Conservation (phyloP, 345 rosid species). For the Psidium guajava region DNA sequence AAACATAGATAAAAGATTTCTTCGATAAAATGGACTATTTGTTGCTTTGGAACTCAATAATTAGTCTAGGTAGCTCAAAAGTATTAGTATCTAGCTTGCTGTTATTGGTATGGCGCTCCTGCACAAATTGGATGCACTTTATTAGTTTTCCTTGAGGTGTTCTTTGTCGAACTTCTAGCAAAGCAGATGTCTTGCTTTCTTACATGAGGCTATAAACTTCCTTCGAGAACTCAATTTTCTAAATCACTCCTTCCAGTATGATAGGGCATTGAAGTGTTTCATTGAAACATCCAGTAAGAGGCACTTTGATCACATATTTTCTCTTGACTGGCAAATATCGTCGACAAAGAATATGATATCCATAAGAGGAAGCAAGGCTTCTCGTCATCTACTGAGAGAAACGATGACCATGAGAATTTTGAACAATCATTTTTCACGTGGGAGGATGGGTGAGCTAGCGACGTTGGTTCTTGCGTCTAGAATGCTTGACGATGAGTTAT, state of each 20-base stretch:
- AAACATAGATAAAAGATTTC: not conserved
- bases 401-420: not conserved
- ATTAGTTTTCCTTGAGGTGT: not conserved
- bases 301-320: conserved; percentile 15
- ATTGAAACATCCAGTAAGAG: conserved; percentile 1
- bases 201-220: conserved; percentile 16
- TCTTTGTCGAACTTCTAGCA: conserved; percentile 8
- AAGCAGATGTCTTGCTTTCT: conserved; percentile 7
- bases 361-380: conserved; percentile 16
- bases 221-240: conserved; percentile 9
- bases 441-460: conserved; percentile 22
- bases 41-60: conserved; percentile 6
- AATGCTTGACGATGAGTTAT: not conserved
- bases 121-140: conserved; percentile 12
- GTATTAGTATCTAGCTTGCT: conserved; percentile 24
- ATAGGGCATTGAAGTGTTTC: not conserved
- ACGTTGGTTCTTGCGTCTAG: conserved; percentile 31
- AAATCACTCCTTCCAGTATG: not conserved
- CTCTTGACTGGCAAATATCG: conserved; percentile 25
- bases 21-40: not conserved
- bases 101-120: conserved; percentile 26
- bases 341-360: conserved; percentile 11
- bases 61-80: conserved; percentile 17
- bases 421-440: conserved; percentile 11
- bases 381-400: conserved; percentile 9